Evolutionary conservation across 768 basidiomycete genomes (phyloP).

Genomic region (Russula sp.): DNA sequence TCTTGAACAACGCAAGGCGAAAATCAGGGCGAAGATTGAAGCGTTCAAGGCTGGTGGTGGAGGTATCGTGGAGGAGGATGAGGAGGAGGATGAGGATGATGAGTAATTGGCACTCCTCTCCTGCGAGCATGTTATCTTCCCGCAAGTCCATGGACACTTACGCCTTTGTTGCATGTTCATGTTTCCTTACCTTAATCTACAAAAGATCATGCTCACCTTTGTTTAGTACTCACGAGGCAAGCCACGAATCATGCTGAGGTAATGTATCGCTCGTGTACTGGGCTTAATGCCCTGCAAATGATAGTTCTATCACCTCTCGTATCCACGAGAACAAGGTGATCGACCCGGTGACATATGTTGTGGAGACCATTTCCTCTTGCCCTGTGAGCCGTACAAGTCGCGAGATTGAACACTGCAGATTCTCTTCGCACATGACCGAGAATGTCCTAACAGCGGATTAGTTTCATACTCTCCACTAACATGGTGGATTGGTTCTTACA

Average conservation of each 20-base stretch:
- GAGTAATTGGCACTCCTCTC: not conserved
- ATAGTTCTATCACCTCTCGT: constrained; percentile 13
- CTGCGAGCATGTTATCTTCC: not conserved
- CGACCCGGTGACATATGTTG: constrained; percentile 8
- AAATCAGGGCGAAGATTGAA: constrained; percentile 83
- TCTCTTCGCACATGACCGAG: constrained; percentile 2
- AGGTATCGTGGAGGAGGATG: constrained; percentile 37
- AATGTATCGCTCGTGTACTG: not conserved
- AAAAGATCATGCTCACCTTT: not conserved
- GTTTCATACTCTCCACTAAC: not conserved
- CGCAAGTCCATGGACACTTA: not conserved
- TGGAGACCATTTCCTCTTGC: constrained; percentile 6
- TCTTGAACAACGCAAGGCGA: constrained; percentile 65
- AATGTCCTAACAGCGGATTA: constrained; percentile 9
- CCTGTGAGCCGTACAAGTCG: not conserved
- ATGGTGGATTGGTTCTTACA: constrained; percentile 43
- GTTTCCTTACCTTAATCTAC: not conserved
- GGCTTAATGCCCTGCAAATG: constrained; percentile 1
- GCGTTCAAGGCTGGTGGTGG: constrained; percentile 71
- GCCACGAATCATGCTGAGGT: not conserved
- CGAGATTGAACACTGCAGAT: constrained; percentile 17
- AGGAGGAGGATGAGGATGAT: constrained; percentile 52
- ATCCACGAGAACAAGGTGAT: constrained; percentile 15
- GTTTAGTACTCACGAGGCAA: not conserved
- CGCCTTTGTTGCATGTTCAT: not conserved